Evolutionary conservation across 768 basidiomycete genomes (phyloP), one percentile per base, ranked within the genome.

Genomic region (Psilocybe cubensis): DNA sequence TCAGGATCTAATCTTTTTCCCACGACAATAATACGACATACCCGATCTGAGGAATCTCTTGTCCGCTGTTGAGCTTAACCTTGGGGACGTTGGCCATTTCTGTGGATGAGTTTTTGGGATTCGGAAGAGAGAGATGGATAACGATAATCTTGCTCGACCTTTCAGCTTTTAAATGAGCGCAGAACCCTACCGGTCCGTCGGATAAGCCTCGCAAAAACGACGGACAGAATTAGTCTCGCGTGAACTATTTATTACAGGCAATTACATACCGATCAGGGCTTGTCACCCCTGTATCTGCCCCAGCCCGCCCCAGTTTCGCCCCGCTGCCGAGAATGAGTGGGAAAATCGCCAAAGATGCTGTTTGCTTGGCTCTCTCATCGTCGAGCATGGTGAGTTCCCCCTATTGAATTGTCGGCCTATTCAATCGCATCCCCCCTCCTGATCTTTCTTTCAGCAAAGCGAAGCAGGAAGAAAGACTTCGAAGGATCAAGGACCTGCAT

Each of bases 381-480:
- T 58, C 61, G 59, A 49, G 66, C 64, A 24, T 68, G 66, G 66
- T 68, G 48, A 57, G 66, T 54, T 33, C 21, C 27, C 38, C 51
- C 17, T 58, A 51, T 45, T 24, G 33, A 44, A 18, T 29, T 47
- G 25, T 31, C 44, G 45, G 33, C 23, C 44, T 21, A 21, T 27
- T 35, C 14, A 40, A 35, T 40, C 25, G 24, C 21, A 28, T 33
- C 20, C 3, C 24, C 50, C 27, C 14, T 12, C 35, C 10, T 33
- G 38, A 29, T 52, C 38, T 9, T 35, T 25, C 35, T 11, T 31
- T 38, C 50, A 77, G 77, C 59, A 45, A 57, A 25, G 28, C 54
- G 17, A 79, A 79, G 62, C 74, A 76, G 60, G 61, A 71, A 18
- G 73, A 76, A 56, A 74, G 76, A n/a, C 60, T 63, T 24, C 46